phyloP scores from a whole-genome alignment of 163 green algal genomes.

The Scenedesmus sp. region DNA sequence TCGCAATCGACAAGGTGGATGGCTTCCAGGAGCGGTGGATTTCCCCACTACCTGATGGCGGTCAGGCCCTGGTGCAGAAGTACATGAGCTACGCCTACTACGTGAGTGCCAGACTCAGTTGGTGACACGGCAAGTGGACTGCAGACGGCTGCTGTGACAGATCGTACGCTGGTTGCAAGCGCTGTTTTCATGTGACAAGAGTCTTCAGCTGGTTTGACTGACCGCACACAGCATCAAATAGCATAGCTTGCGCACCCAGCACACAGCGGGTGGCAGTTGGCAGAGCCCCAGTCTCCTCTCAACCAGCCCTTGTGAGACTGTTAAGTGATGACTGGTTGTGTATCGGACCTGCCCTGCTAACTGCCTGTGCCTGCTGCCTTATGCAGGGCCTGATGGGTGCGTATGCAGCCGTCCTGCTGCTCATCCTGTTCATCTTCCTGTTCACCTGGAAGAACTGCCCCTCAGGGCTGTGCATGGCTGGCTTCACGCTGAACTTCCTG shows the following conservation, averaged over 20 bases:
- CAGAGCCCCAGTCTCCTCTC: too few species aligned
- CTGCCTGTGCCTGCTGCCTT: neutral
- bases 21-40: neutral
- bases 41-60: neutral
- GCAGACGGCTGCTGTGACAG: neutral
- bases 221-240: too few species aligned
- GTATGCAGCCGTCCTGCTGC: conserved; percentile 12
- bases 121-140: neutral
- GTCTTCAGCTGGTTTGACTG: neutral
- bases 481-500: conserved; percentile 37
- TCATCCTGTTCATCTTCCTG: conserved; percentile 39
- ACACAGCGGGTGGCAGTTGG: too few species aligned
- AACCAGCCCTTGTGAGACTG: too few species aligned
- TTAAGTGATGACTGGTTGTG: neutral
- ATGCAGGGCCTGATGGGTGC: conserved; percentile 34
- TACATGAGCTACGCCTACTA: neutral
- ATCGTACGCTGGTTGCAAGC: neutral
- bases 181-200: neutral
- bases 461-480: conserved; percentile 22
- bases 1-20: neutral
- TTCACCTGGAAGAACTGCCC: conserved; percentile 30
- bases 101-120: neutral
- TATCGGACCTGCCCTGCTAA: neutral
- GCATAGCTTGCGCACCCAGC: too few species aligned
- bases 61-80: neutral